Evolutionary conservation across 345 rosid species (phyloP), one percentile per base, ranked within the genome.

Genomic region (Aurinia saxatilis): DNA sequence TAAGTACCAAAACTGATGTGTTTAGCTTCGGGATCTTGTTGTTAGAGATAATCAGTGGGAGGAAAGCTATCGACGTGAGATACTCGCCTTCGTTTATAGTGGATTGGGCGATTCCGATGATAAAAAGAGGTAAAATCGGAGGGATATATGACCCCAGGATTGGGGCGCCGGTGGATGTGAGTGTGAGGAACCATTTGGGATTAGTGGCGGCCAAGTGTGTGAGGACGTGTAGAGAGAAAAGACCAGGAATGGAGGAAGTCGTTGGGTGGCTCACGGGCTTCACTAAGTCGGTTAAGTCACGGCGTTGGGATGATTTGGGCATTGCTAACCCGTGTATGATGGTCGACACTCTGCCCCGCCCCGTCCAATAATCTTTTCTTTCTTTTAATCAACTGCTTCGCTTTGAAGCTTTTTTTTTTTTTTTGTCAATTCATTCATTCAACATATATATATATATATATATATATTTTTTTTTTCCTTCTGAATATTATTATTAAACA

Each of bases 21-120:
- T 93, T 90, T 67, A 93, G 99, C 77, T 93, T 84, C 52, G 99
- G 99, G 75, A 93, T 93, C 61, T 79, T 93, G 89, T 64, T 93
- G 73, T 31, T 93, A 70, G 99, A 93, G 91, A 82, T 90, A 12
- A 79, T 93, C 56, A 93, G 99, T 56, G 92, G 95, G 34, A 83
- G 99, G 47, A 93, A 93, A 61, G 97, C 99, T 3, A 93, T 93
- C 34, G 99, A 93, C 50, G 72, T 93, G 2, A 87, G 82, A 8
- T 79, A 90, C 70, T 93, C 99, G 7, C 99, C 99, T 1, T 84
- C 99, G 33, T 90, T 88, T 6, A 76, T 93, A 30, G 89, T 93
- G 35, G 99, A 93, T 69, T 90, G 99, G 99, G 95, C 99, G 17
- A 85, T 82, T 56, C 99, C 99, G 36, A 81, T 87, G 39, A 59